These are phyloP conservation scores for Dalechampia spathulata DNA, from an alignment of 441 rosid genomes.

Conservation along the genomic window DNA sequence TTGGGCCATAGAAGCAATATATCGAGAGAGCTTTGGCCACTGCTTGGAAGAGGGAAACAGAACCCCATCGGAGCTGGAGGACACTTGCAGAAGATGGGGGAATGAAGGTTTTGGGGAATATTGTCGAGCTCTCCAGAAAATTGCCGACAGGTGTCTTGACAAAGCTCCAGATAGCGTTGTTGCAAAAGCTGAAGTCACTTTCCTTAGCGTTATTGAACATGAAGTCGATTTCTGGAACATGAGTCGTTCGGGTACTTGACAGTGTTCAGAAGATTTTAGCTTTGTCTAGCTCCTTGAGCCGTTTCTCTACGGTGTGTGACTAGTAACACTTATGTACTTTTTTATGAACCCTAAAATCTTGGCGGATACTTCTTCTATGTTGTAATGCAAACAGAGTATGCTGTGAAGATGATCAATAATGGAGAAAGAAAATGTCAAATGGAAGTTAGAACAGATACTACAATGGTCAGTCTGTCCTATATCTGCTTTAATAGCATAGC, in stretches of 20 bases:
- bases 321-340: no score
- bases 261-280: no score
- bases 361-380: no score
- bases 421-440: no score
- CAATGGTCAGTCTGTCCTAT: no score
- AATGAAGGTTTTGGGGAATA: conserved; percentile 43
- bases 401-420: no score
- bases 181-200: conserved; percentile 33
- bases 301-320: no score
- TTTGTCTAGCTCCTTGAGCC: no score
- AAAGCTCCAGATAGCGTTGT: conserved; percentile 36
- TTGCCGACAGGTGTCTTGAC: conserved; percentile 34
- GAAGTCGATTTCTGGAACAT: conserved; percentile 71
- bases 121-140: conserved; percentile 35
- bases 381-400: no score
- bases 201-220: conserved; percentile 40
- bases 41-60: conserved; percentile 46
- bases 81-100: conserved; percentile 69
- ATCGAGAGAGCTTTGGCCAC: conserved; percentile 58
- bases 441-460: no score
- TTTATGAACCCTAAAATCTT: no score
- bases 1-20: conserved; percentile 66
- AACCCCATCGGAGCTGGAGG: conserved; percentile 34
- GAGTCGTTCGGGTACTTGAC: conserved; percentile 32
- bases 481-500: no score